Evolutionary conservation across 2,329 filamentous ascomycete species (phyloP).

Genomic region (Zymoseptoria pseudotritici): DNA sequence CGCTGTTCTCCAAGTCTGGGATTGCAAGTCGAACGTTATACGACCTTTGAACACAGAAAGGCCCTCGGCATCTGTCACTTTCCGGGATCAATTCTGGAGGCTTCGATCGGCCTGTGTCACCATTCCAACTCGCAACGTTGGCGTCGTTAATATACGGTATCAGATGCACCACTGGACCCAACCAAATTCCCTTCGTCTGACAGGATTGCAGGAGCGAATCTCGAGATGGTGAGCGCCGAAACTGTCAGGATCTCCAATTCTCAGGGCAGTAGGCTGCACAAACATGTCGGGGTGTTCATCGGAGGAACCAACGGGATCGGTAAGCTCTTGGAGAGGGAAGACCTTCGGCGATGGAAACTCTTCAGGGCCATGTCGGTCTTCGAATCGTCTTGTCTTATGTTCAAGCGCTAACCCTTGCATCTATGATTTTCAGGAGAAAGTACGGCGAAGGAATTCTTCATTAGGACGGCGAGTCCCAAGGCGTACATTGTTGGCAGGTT

Average conservation of each 20-base stretch:
- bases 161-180: neutral
- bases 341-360: neutral
- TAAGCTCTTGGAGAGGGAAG: neutral
- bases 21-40: neutral
- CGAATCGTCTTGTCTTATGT: no score
- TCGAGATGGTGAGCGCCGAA: slow-evolving; percentile 22
- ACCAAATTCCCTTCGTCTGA: neutral
- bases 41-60: neutral
- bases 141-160: neutral
- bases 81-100: neutral
- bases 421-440: slow-evolving; percentile 32
- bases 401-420: neutral
- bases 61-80: neutral
- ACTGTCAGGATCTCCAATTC: slow-evolving; percentile 27
- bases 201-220: slow-evolving; percentile 8
- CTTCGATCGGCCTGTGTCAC: neutral
- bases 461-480: slow-evolving; percentile 31
- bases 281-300: slow-evolving; percentile 33
- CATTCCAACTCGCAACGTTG: neutral
- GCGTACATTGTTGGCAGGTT: slow-evolving; percentile 39
- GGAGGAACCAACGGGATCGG: slow-evolving; percentile 22
- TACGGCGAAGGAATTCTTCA: slow-evolving; percentile 38
- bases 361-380: neutral
- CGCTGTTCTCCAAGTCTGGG: neutral
- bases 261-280: slow-evolving; percentile 21